phyloP scores from a whole-genome alignment of 768 basidiomycete genomes.

The Russula abietina region DNA sequence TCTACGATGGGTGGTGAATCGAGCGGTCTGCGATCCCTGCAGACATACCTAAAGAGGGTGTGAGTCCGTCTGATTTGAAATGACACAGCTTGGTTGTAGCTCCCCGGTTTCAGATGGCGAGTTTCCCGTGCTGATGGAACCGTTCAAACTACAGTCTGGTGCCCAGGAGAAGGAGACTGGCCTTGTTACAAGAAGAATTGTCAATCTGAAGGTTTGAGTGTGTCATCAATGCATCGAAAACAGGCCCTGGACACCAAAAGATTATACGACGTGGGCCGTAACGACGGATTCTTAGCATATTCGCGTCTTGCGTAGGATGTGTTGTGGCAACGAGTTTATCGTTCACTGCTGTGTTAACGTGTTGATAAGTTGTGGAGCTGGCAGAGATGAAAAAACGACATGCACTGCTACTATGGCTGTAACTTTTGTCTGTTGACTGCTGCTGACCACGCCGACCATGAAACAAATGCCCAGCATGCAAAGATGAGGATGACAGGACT shows the following conservation, averaged over 20 bases:
- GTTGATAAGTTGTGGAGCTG: too few relatives aligned
- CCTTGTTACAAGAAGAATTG: conserved; percentile 41
- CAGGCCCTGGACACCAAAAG: too few relatives aligned
- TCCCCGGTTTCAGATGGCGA: conserved; percentile 31
- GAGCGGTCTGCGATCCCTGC: conserved; percentile 28
- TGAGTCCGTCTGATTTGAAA: conserved; percentile 33
- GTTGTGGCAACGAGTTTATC: too few relatives aligned
- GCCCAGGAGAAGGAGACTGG: conserved; percentile 39
- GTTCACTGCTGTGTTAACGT: too few relatives aligned
- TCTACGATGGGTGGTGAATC: conserved; percentile 29
- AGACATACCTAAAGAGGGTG: conserved; percentile 26
- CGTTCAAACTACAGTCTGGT: conserved; percentile 27
- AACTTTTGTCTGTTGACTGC: conserved; percentile 2
- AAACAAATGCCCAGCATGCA: conserved; percentile 4
- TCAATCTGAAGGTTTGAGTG: conserved; percentile 36
- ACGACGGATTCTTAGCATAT: too few relatives aligned
- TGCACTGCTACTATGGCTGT: not conserved
- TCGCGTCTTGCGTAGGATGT: too few relatives aligned
- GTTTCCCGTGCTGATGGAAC: conserved; percentile 31
- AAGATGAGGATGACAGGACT: not conserved
- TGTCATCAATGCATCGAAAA: too few relatives aligned
- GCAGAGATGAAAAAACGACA: too few relatives aligned
- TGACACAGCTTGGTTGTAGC: conserved; percentile 32
- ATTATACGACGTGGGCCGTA: too few relatives aligned
- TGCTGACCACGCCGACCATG: conserved; percentile 12